Conservation (phyloP, 139 green algal species). For the Micromonas commoda region DNA sequence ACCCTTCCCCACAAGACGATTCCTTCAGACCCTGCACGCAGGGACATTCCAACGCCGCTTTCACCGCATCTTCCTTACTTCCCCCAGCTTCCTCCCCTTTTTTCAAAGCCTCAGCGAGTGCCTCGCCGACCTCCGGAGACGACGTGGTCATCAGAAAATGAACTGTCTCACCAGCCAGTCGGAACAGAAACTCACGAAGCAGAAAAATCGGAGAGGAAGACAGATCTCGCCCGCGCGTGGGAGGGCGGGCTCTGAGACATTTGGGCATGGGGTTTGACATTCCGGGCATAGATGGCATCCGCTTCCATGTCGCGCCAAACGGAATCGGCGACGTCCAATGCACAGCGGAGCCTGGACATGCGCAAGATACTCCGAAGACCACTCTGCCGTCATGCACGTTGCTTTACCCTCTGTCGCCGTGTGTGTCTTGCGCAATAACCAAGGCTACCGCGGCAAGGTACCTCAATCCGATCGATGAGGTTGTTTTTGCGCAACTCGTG, state of each 20-base stretch:
- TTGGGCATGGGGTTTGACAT: background rate
- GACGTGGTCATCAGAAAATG: no score
- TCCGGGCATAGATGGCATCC: background rate
- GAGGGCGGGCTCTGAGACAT: background rate
- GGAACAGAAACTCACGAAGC: no score
- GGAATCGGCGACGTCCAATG: background rate
- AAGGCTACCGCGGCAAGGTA: no score
- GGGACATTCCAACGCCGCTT: conserved; percentile 2
- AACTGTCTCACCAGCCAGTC: no score
- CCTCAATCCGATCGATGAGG: no score
- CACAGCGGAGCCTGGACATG: background rate
- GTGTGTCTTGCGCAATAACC: no score
- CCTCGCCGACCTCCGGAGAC: background rate
- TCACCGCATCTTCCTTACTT: background rate
- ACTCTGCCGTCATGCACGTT: no score
- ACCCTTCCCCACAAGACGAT: background rate
- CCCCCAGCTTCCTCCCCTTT: background rate
- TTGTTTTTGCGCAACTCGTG: no score
- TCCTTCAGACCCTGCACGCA: background rate
- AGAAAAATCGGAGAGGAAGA: no score
- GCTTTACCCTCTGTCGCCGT: no score
- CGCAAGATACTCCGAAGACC: no score
- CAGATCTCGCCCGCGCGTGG: no score
- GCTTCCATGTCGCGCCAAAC: background rate
- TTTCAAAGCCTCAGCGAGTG: background rate